These are phyloP conservation scores for Gaeumannomyces sp. DNA, from an alignment of 2,329 filamentous ascomycete genomes.

Conservation along the genomic window DNA sequence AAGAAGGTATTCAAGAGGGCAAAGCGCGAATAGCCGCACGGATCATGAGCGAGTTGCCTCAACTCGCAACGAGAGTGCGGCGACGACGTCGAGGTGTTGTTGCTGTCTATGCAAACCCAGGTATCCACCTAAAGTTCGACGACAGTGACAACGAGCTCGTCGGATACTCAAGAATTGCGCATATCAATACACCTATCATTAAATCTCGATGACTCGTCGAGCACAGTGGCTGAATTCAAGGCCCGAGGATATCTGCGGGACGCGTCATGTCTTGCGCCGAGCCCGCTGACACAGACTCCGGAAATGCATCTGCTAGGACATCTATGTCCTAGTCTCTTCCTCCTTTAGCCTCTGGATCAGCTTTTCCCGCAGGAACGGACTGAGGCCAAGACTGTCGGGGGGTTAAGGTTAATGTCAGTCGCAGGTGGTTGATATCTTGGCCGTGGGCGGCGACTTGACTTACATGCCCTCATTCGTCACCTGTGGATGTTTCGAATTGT, in stretches of 20 bases:
- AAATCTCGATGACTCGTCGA: background rate
- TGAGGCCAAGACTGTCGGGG: conserved; percentile 42
- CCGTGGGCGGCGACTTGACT: conserved; percentile 29
- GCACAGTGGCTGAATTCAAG: background rate
- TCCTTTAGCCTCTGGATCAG: conserved; percentile 45
- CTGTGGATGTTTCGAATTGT: background rate
- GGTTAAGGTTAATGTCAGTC: conserved; percentile 18
- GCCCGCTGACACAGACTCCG: background rate
- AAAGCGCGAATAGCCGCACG: too few species aligned
- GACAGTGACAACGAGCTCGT: background rate
- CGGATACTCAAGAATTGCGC: background rate
- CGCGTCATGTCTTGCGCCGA: background rate
- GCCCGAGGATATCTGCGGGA: background rate
- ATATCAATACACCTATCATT: background rate
- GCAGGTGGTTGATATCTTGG: conserved; percentile 6
- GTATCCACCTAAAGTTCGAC: background rate
- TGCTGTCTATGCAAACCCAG: background rate
- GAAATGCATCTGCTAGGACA: too few species aligned
- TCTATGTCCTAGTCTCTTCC: conserved; percentile 33
- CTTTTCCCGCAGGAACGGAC: conserved; percentile 48
- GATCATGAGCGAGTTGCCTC: background rate
- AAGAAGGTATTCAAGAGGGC: too few species aligned
- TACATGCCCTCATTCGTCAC: conserved; percentile 62
- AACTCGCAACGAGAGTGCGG: background rate
- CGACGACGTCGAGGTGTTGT: background rate